Base-by-base conservation (phyloP, 352 stramenopile species). In the Globisporangium polare region DNA sequence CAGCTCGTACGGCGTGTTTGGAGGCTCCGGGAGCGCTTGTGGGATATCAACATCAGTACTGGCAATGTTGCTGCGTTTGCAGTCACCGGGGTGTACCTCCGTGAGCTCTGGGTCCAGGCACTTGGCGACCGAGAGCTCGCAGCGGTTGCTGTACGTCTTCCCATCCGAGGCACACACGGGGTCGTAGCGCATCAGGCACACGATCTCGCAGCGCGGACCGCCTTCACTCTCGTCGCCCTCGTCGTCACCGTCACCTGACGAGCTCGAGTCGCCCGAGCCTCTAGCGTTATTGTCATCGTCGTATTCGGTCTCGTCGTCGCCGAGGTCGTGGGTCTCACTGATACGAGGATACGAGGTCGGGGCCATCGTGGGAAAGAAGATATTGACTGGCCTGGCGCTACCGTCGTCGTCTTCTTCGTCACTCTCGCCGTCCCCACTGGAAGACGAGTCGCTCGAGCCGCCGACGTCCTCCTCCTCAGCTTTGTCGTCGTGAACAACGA, bases 121-220 rank as follows among this genome's bases (percentile, higher is more conserved):
- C 29, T 65, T 56, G 18, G 61, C 65, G 5, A 68, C 27, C 33
- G 35, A 29, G 29, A 69, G 24, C 22, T 37, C 22, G 60, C 41
- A 51, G 45, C 39, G 1, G 45, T 65, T 45, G 61, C 62, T 45
- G 54, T 71, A 73, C 15, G 58, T 73, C 22, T 43, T 29, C 17
- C 49, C 56, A 59, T 73, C 50, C 2, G 63, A 53, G 10, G 60
- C 67, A 10, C 67, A 73, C 22, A 73, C 49, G 18, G 41, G 41
- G 15, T 46, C 41, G 17, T 46, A 46, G 41, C 18, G 17, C 4
- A 17, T 46, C 41, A 46, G 8, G 41, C 41, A 46, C 41, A 46
- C 22, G 17, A 10, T 46, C 41, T 46, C 41, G 7, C 41, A 46
- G 41, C 18, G 54, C 17, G 5, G 10, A 27, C 33, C 12, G 33